Percentiles rank a stretch among this genome's conserved stretches.
Evolutionary conservation across 2,329 filamentous ascomycete genomes (phyloP).

Genomic region (Didymella sp.): DNA sequence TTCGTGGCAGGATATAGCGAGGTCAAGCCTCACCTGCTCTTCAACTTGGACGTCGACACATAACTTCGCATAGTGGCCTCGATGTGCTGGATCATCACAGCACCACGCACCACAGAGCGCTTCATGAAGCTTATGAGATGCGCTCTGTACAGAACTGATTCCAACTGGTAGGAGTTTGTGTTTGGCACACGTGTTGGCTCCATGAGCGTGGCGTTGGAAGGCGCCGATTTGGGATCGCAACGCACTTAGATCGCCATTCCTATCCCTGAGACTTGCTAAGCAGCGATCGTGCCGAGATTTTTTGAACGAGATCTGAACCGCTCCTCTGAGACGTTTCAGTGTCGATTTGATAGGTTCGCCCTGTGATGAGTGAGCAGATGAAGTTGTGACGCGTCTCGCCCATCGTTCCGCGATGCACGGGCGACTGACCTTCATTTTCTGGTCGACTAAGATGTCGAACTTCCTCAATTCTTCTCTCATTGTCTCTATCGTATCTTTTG

Average conservation of each 20-base stretch:
- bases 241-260: slow-evolving; percentile 28
- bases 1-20: slow-evolving; percentile 34
- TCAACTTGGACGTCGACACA: slow-evolving; percentile 30
- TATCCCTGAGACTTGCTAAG: slow-evolving; percentile 23
- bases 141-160: slow-evolving; percentile 19
- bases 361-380: slow-evolving; percentile 4
- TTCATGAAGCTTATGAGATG: slow-evolving; percentile 34
- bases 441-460: slow-evolving; percentile 24
- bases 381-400: too few relatives aligned
- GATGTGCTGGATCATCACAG: slow-evolving; percentile 27
- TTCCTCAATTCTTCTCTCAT: slow-evolving; percentile 24
- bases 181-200: slow-evolving; percentile 1
- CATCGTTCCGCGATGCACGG: too few relatives aligned
- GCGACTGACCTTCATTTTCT: slow-evolving; percentile 24
- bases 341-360: slow-evolving; percentile 24
- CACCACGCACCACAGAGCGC: slow-evolving; percentile 33
- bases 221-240: slow-evolving; percentile 27
- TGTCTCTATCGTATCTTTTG: slow-evolving; percentile 19
- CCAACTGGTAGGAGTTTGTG: slow-evolving; percentile 17
- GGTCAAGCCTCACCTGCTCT: slow-evolving; percentile 30
- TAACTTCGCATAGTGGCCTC: slow-evolving; percentile 33
- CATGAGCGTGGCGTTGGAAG: slow-evolving; percentile 23
- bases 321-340: slow-evolving; percentile 24
- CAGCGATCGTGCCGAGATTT: slow-evolving; percentile 27
- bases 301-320: slow-evolving; percentile 26